A percentile compares a stretch with the other conserved stretches of the same genome.
phyloP scores from a whole-genome alignment of 306 rosid species.

The Rosa persica region DNA sequence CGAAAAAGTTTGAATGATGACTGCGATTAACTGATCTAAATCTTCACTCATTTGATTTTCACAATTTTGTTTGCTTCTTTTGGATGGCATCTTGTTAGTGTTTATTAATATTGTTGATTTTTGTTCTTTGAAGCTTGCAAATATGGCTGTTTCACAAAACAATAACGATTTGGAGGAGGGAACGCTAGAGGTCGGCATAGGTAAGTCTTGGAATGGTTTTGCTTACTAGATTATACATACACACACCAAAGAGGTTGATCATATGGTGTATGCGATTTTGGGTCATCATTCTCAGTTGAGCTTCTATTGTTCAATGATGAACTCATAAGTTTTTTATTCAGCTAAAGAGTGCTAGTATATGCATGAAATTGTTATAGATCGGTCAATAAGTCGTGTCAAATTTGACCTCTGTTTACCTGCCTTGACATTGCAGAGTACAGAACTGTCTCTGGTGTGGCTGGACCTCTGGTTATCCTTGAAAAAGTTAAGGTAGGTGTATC shows the following conservation, averaged over 20 bases:
- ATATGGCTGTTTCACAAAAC: slow-evolving; percentile 70
- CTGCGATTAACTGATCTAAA: slow-evolving; percentile 2
- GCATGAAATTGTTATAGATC: background rate
- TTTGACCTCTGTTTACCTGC: slow-evolving; percentile 11
- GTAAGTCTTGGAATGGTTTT: slow-evolving; percentile 44
- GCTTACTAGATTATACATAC: background rate
- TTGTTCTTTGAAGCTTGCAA: slow-evolving; percentile 30
- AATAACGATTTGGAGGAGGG: slow-evolving; percentile 63
- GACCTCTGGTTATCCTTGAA: slow-evolving; percentile 96
- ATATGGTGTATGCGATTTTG: slow-evolving; percentile 9
- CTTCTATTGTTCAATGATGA: background rate
- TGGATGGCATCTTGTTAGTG: slow-evolving; percentile 23
- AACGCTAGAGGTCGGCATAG: slow-evolving; percentile 91
- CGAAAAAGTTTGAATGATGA: background rate
- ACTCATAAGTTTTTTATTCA: background rate
- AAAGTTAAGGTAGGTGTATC: slow-evolving; percentile 79
- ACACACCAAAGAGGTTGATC: background rate
- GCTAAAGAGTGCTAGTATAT: background rate
- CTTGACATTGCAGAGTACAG: slow-evolving; percentile 73
- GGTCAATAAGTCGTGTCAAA: background rate
- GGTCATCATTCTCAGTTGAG: background rate
- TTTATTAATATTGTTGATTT: slow-evolving; percentile 1
- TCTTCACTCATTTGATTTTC: slow-evolving; percentile 3
- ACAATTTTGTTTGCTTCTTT: background rate
- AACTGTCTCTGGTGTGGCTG: slow-evolving; percentile 99